A percentile compares a stretch with the other conserved stretches of the same genome.
Conservation (phyloP, 83 land plant genomes). For the Diphasiastrum complanatum region DNA sequence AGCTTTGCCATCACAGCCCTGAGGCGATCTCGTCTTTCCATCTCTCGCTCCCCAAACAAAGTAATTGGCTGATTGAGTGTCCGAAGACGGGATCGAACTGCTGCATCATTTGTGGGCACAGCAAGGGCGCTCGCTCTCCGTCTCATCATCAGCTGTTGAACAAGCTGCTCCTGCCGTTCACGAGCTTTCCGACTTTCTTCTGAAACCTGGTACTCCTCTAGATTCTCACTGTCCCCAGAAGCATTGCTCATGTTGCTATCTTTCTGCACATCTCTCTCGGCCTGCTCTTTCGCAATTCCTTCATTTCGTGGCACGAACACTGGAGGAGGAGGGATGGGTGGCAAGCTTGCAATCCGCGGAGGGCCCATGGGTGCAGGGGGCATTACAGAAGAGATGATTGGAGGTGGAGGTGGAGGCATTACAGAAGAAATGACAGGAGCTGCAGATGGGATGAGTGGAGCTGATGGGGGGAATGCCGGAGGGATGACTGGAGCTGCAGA, state of each 20-base stretch:
- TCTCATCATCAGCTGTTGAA: slow-evolving; percentile 68
- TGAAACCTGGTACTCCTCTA: slow-evolving; percentile 54
- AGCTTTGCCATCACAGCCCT: slow-evolving; percentile 71
- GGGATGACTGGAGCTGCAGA: slow-evolving; percentile 14
- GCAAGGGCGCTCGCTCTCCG: slow-evolving; percentile 86
- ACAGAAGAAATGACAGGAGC: neutral
- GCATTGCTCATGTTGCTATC: slow-evolving; percentile 17
- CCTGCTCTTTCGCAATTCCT: slow-evolving; percentile 19
- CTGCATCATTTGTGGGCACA: slow-evolving; percentile 88
- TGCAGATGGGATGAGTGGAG: neutral
- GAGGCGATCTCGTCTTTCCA: slow-evolving; percentile 94
- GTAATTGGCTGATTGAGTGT: slow-evolving; percentile 84
- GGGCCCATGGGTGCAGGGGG: slow-evolving; percentile 19
- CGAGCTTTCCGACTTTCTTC: slow-evolving; percentile 67
- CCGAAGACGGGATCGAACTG: slow-evolving; percentile 80
- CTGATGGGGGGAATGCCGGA: slow-evolving; percentile 16
- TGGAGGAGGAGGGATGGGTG: slow-evolving; percentile 32
- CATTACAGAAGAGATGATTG: slow-evolving; percentile 25
- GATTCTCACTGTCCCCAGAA: slow-evolving; percentile 3
- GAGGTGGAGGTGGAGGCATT: slow-evolving; percentile 12
- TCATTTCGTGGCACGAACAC: slow-evolving; percentile 13
- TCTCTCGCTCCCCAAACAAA: slow-evolving; percentile 94
- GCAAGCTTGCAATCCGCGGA: slow-evolving; percentile 27
- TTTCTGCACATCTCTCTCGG: slow-evolving; percentile 2
- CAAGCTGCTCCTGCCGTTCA: slow-evolving; percentile 73